Evolutionary conservation across 2,329 filamentous ascomycete genomes (phyloP).

Genomic region (Ambrosiella beaveri): DNA sequence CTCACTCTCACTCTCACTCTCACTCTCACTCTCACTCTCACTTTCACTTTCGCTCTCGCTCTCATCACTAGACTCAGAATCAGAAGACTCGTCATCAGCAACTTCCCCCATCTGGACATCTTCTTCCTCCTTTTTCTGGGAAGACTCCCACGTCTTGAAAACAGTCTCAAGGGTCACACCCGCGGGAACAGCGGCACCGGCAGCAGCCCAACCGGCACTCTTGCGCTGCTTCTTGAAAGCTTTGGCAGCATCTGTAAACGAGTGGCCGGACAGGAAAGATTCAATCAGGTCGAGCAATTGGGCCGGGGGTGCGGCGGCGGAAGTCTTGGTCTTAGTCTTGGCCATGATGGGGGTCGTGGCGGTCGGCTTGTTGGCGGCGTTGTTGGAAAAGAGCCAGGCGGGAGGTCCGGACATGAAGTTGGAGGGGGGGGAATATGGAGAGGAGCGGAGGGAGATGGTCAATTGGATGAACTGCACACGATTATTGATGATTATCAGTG

Average conservation of each 20-base stretch:
- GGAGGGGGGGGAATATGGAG: background rate
- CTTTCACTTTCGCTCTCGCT: slow-evolving; percentile 9
- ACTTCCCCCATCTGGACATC: slow-evolving; percentile 15
- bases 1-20: too few species aligned
- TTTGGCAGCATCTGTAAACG: slow-evolving; percentile 42
- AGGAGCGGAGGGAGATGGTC: background rate
- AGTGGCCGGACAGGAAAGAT: slow-evolving; percentile 46
- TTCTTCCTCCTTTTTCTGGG: slow-evolving; percentile 10
- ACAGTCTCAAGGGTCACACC: slow-evolving; percentile 30
- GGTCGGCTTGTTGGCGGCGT: slow-evolving; percentile 18
- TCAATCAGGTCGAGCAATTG: slow-evolving; percentile 51
- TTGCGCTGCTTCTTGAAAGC: slow-evolving; percentile 47
- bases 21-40: slow-evolving; percentile 12
- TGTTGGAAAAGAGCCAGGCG: slow-evolving; percentile 29
- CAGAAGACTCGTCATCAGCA: slow-evolving; percentile 9
- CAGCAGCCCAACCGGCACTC: slow-evolving; percentile 30
- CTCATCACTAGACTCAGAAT: slow-evolving; percentile 11
- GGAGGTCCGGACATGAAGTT: slow-evolving; percentile 18
- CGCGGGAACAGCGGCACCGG: slow-evolving; percentile 14
- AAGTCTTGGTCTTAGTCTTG: slow-evolving; percentile 23
- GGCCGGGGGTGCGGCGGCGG: slow-evolving; percentile 28
- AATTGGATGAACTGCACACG: background rate
- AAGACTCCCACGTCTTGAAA: slow-evolving; percentile 30
- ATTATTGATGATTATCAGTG: background rate
- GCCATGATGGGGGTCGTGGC: slow-evolving; percentile 8